Evolutionary conservation across 2,329 filamentous ascomycete species (phyloP), one percentile per base, ranked within the genome.

Genomic region (Trichoderma brevicompactum): DNA sequence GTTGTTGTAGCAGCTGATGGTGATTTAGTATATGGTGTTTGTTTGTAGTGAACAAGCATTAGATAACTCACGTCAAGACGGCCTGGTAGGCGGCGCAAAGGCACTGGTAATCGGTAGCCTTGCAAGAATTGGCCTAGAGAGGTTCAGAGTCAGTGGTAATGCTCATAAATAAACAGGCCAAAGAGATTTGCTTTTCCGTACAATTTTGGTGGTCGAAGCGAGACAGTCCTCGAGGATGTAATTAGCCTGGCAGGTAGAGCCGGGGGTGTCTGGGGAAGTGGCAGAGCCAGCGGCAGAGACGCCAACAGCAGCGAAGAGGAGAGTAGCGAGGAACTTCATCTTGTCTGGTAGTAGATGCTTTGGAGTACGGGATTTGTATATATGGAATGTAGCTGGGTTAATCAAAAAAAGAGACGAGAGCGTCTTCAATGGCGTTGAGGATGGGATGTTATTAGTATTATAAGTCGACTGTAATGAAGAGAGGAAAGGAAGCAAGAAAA

Each of bases 1-100:
- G 80, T 85, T 85, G 79, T 83, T 83, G 77, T 79, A 85, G 81
- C 83, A 85, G 67, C 81, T 82, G 64, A 23, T 36, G 40, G 58
- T 68, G 48, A 67, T 65, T 68, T 64, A 65, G 64, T 53, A 17
- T 52, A 36, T 61, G 12, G 13, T 28, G 6, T 43, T n/a, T 4
- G 8, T 19, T 19, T 17, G 5, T 32, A 52, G 7, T 15, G 46
- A 19, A 10, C 13, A 40, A 0, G 17, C 10, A 48, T 40, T 12
- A 46, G 34, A 15, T 28, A n/a, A 76, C 80, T 67, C 72, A 84
- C 81, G 81, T 83, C 52, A 80, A 72, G 58, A 85, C 75, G 68
- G 78, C 75, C 68, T 79, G 68, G 71, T 81, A 78, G 53, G 78
- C 76, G 61, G 75, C 72, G 72, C 83, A 85, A 66, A 78, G 77